Evolutionary conservation across 2,329 filamentous ascomycete species (phyloP).

Genomic region (Rutstroemia sp.): DNA sequence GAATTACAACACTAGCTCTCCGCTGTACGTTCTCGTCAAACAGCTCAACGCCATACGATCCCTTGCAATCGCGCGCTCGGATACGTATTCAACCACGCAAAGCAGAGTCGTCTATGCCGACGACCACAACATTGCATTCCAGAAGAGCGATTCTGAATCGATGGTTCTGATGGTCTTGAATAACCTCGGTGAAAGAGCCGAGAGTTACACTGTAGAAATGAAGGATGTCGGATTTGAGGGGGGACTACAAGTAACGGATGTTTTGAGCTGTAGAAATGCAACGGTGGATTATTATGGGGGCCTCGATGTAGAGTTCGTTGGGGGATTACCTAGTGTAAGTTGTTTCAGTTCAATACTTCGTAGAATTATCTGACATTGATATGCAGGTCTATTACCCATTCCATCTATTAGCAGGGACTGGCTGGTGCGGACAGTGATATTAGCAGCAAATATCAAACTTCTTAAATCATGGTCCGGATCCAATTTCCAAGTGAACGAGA

Average conservation of each 20-base stretch:
- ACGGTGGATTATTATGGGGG: slow-evolving; percentile 1
- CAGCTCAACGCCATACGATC: slow-evolving; percentile 14
- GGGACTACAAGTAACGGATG: slow-evolving; percentile 8
- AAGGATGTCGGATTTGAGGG: slow-evolving; percentile 6
- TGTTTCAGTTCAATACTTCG: not conserved
- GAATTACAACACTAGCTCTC: slow-evolving; percentile 31
- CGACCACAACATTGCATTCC: slow-evolving; percentile 11
- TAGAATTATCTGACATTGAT: not conserved
- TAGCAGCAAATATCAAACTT: too few species aligned
- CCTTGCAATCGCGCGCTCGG: slow-evolving; percentile 2
- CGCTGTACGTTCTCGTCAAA: slow-evolving; percentile 33
- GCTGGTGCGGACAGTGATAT: not conserved
- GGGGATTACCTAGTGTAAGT: slow-evolving; percentile 5
- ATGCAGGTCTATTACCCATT: not conserved
- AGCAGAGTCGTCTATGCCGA: slow-evolving; percentile 13
- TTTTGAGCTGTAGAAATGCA: slow-evolving; percentile 12
- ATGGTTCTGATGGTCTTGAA: slow-evolving; percentile 30
- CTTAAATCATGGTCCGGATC: too few species aligned
- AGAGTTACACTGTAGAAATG: slow-evolving; percentile 5
- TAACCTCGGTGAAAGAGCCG: slow-evolving; percentile 29
- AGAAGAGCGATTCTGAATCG: slow-evolving; percentile 11
- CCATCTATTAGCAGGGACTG: not conserved
- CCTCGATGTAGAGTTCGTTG: not conserved
- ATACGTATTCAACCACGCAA: slow-evolving; percentile 11
- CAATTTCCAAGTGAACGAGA: too few species aligned